Evolutionary conservation across 441 rosid species (phyloP), one percentile per base, ranked within the genome.

Genomic region (Jatropha podagrica): DNA sequence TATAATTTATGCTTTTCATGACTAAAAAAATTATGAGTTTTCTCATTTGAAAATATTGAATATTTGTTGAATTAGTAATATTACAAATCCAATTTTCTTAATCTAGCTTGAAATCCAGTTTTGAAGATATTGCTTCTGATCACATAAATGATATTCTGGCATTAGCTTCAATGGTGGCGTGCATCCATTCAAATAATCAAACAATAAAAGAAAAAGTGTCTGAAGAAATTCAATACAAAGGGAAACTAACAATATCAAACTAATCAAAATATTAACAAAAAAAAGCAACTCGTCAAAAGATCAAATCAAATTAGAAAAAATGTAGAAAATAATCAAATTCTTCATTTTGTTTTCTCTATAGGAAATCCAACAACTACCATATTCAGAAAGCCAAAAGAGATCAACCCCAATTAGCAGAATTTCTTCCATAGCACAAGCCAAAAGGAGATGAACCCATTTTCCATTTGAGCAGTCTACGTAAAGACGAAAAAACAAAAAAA

Each of bases 381-480:
- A 56, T n/a, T 56, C 27, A 56, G 1, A 18, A 56, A 5, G 10
- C 11, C 55, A 51, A 51, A 11, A 42, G 46, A 32, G 46, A 42
- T 42, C 46, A 44, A 6, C 48, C 7, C 48, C 48, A 44, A 44
- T 7, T 44, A 44, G 48, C 48, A 44, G 48, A 44, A 44, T 44
- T 44, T 44, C 48, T 44, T 44, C 10, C 10, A 44, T 8, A 44
- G 9, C 9, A 44, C 10, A 11, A 44, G 48, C 56, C 51, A 58
- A 75, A 66, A 65, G 15, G 15, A 59, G n/a, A 37, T 2, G 37
- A 8, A 65, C 41, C 65, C 71, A 52, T 65, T 17, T 40, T 62
- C 20, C 51, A 52, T 27, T 76, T 41, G 3, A 17, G 15, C 15
- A 0, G 44, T 32, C 17, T 8, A 18, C 10, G 20, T 11, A 46